Base-by-base conservation (phyloP, 2,329 filamentous ascomycete genomes). In the Colletotrichum sp. region DNA sequence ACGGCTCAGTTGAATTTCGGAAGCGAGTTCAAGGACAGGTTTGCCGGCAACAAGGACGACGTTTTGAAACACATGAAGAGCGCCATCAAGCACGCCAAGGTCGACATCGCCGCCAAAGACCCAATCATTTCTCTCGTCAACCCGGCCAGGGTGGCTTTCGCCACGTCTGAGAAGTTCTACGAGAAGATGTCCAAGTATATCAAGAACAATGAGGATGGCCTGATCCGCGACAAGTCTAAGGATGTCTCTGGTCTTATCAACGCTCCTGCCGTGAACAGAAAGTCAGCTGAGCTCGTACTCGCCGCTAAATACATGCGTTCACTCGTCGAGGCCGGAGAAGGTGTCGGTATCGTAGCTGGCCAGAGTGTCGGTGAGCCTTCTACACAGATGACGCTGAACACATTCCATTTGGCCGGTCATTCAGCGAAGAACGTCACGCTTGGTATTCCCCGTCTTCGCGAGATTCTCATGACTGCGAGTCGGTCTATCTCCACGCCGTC, bases 351-450 rank as follows among this genome's bases (percentile, higher is more conserved):
- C 78, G 95, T 99, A 75, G 98, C 98, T 67, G 96, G 96, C 12
- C 97, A 99, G 86, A 99, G 96, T 36, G 93, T 99, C 57, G 97
- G 97, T 83, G 98, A 99, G 83, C 97, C 98, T 10, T 98, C 96
- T 4, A 99, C 97, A 13, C 97, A 99, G 85, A 99, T 99, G 98
- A 99, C 98, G 9, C 88, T 99, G 71, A 99, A 99, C 87, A 99
- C 98, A 32, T 99, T 99, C 92, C 97, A 99, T 91, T 95, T 99
- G 91, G 97, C 97, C 85, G 97, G 97, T 82, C 96, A 99, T 89
- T 96, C 97, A 24, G 94, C 97, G 34, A 99, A 98, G 90, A 99
- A 99, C 90, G 98, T 99, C 83, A 99, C 97, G 1, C 91, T 98
- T 24, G 97, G 97, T 95, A 99, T 99, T 82, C 97, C 97, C 75